Base-by-base conservation (phyloP, 1,139 yeast genomes). In the Hyphopichia wangnamkhiaoensis region DNA sequence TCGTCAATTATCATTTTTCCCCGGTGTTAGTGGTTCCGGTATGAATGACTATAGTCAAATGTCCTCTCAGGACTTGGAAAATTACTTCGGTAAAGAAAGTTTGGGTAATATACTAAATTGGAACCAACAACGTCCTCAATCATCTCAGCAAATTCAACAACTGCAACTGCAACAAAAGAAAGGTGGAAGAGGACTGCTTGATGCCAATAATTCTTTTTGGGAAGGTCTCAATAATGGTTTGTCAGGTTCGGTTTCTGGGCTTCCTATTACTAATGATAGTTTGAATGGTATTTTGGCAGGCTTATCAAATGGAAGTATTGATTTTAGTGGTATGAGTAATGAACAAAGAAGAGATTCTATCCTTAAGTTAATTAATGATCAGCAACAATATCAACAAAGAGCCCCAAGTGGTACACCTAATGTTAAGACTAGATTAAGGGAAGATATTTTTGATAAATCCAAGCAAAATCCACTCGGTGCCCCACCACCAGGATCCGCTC, bases 271-370 rank as follows among this genome's bases (percentile, higher is more conserved):
- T 39, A 62, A 53, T 42, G 73, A 68, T 21, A 64, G 67, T 42
- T 44, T 71, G 15, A 59, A 65, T 14, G 73, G 67, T 31, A 56
- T 71, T 8, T 49, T 72, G 17, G 67, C 71, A 16, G 70, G 70
- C 4, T 52, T 68, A 33, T 59, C 65, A 19, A 70, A 62, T 45
- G 72, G 72, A 3, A 65, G 70, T 31, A 60, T 70, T 27, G 76
- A 71, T 46, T 65, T 71, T 29, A 58, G 56, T 40, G 65, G 62
- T 39, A 70, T 71, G 74, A 68, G 65, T 44, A 56, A 58, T 37
- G 73, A 68, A 44, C 74, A 71, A 49, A 59, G 76, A 37, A 54
- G 76, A 39, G 71, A 68, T 45, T 68, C 75, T 1, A 65, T 71
- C 13, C 53, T 71, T 43, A 69, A 67, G 42, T 52, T 67, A 7